Percentiles rank a stretch among this genome's conserved stretches.
Evolutionary conservation across 106 monocot genomes (phyloP).

Genomic region (Xerophyta viscosa): DNA sequence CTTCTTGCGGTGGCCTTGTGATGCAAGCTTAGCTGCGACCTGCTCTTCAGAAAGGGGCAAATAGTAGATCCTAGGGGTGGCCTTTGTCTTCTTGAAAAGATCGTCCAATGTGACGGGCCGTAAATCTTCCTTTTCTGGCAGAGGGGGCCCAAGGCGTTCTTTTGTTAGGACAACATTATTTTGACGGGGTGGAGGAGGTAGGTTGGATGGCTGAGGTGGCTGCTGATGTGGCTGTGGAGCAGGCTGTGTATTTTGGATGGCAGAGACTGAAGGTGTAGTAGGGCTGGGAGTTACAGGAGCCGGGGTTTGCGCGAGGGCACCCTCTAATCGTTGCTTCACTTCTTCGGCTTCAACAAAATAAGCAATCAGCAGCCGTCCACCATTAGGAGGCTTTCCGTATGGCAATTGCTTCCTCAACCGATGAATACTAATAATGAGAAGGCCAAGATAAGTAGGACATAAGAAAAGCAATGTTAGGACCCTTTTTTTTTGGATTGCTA

Average conservation of each 20-base stretch:
- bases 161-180: slow-evolving; percentile 5
- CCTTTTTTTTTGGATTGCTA: no score
- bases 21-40: slow-evolving; percentile 14
- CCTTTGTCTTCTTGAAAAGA: slow-evolving; percentile 28
- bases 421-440: slow-evolving; percentile 49
- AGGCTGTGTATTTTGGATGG: slow-evolving; percentile 9
- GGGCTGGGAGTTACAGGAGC: slow-evolving; percentile 40
- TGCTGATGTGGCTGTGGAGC: slow-evolving; percentile 16
- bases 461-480: no score
- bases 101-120: slow-evolving; percentile 19
- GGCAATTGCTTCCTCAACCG: slow-evolving; percentile 56
- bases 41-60: slow-evolving; percentile 23
- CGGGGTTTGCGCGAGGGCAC: slow-evolving; percentile 34
- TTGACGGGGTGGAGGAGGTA: slow-evolving; percentile 18
- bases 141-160: slow-evolving; percentile 32
- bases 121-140: slow-evolving; percentile 30
- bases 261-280: slow-evolving; percentile 10
- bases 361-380: slow-evolving; percentile 56
- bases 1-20: no score
- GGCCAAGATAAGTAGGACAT: neutral
- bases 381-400: slow-evolving; percentile 85
- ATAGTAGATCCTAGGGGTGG: slow-evolving; percentile 24
- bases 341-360: slow-evolving; percentile 80
- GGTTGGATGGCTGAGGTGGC: slow-evolving; percentile 21
- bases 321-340: slow-evolving; percentile 46